Evolutionary conservation across 306 rosid genomes (phyloP).

Genomic region (Lathyrus tuberosus): DNA sequence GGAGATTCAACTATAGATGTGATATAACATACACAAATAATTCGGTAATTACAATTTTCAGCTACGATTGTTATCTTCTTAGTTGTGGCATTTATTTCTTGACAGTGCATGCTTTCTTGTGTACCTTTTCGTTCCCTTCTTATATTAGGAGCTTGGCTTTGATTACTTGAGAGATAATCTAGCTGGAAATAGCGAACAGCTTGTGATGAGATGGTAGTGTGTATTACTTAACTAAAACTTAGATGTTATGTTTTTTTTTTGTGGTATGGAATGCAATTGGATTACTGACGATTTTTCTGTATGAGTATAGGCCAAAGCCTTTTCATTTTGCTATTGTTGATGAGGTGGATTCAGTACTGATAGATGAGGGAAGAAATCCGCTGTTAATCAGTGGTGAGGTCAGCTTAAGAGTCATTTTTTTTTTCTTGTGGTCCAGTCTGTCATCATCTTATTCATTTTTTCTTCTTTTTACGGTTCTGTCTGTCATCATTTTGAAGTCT

Average conservation of each 20-base stretch:
- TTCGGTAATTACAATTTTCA: slow-evolving; percentile 62
- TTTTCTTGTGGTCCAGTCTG: slow-evolving; percentile 5
- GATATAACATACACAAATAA: slow-evolving; percentile 95
- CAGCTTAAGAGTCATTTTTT: slow-evolving; percentile 34
- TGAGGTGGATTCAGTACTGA: slow-evolving; percentile 96
- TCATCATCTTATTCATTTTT: slow-evolving; percentile 8
- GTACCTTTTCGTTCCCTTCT: slow-evolving; percentile 18
- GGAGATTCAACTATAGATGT: slow-evolving; percentile 78
- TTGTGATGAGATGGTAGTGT: slow-evolving; percentile 94
- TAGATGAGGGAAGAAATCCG: slow-evolving; percentile 98
- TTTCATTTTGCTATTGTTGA: slow-evolving; percentile 97
- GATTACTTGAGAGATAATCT: slow-evolving; percentile 97
- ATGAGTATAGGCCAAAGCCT: slow-evolving; percentile 83
- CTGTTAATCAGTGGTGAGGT: slow-evolving; percentile 96
- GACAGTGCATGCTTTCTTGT: slow-evolving; percentile 18
- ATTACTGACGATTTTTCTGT: slow-evolving; percentile 33
- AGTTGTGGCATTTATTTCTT: slow-evolving; percentile 30
- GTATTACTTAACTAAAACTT: slow-evolving; percentile 31
- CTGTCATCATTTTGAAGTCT: not conserved
- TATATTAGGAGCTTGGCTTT: slow-evolving; percentile 88
- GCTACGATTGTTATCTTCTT: slow-evolving; percentile 34
- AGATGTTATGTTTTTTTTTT: slow-evolving; percentile 19
- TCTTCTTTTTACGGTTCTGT: slow-evolving; percentile 1
- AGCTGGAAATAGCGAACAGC: slow-evolving; percentile 78
- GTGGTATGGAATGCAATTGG: slow-evolving; percentile 24